These are phyloP conservation scores for Tricholoma terreum DNA, from an alignment of 768 basidiomycete species.

Conservation along the genomic window DNA sequence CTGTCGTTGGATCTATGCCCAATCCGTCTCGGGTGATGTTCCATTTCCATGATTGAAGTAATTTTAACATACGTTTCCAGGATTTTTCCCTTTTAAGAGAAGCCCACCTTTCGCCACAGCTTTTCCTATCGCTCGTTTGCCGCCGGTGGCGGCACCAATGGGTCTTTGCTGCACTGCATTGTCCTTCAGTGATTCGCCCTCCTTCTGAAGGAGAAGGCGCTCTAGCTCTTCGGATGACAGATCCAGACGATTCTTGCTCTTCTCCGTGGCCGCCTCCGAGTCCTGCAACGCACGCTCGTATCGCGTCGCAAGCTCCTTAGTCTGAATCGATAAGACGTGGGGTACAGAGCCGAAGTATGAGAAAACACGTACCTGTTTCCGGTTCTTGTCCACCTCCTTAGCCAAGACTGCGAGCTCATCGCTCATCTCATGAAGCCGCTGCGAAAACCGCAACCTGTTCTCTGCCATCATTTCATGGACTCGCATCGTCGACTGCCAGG, in stretches of 20 bases:
- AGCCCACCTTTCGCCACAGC: constrained; percentile 89
- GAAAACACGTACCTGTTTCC: constrained; percentile 65
- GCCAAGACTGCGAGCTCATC: constrained; percentile 85
- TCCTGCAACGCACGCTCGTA: constrained; percentile 90
- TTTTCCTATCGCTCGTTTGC: constrained; percentile 85
- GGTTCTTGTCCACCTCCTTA: constrained; percentile 92
- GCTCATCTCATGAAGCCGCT: constrained; percentile 91
- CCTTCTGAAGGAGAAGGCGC: constrained; percentile 87
- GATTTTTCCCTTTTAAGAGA: constrained; percentile 89
- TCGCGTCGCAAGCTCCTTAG: constrained; percentile 85
- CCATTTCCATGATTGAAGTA: background rate
- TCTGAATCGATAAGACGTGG: constrained; percentile 40
- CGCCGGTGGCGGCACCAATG: constrained; percentile 46
- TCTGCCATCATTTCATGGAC: constrained; percentile 91
- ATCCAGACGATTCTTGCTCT: constrained; percentile 84
- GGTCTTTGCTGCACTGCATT: constrained; percentile 64
- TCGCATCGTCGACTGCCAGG: constrained; percentile 86
- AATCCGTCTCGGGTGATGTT: background rate
- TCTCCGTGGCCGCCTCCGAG: constrained; percentile 82
- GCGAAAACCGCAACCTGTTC: constrained; percentile 81
- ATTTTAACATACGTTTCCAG: constrained; percentile 61
- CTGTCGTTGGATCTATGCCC: constrained; percentile 74
- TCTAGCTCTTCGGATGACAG: constrained; percentile 92
- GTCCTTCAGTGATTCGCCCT: constrained; percentile 89
- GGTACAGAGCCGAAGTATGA: background rate